Base-by-base conservation (phyloP, 1,284 basidiomycete species). In the Peniophora sp. region DNA sequence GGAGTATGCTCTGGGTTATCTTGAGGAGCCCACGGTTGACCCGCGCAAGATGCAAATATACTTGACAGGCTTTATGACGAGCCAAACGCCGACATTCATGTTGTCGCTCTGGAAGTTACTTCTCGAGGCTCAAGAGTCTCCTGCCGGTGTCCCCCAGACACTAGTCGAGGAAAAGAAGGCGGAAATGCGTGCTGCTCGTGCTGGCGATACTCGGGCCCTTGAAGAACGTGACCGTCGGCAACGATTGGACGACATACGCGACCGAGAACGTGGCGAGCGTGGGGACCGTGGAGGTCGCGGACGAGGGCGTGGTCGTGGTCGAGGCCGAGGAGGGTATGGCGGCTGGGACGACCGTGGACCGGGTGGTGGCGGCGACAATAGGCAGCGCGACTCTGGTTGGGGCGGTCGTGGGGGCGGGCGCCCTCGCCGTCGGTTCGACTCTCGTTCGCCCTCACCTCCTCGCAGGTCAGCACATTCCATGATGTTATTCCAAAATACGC, bases 141-240 rank as follows among this genome's bases (percentile, higher is more conserved):
- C 89, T 1, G 88, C 90, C 6, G 94, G 94, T 54, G 91, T 99
- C 0, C 96, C 96, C 2, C 80, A 82, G n/a, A 86, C 87, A 22
- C 94, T 98, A 63, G 85, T 99, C 20, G 93, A 97, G 61, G 86
- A 91, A 64, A 98, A 98, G 72, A 99, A 99, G 70, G 83, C 83
- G 61, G 96, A 99, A 68, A 82, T 98, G 76, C 77, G 90, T 24
- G 75, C 75, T 52, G 80, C 82, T n/a, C 75, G 81, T 46, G 83
- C 86, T 58, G 83, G 79, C 52, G 89, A 89, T 55, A 74, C 76
- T 14, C 74, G 79, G 14, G 79, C 81, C 6, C 72, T 92, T 44
- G 80, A 82, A 48, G 88, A 90, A 63, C 72, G 83, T 51, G 82
- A 88, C 61, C 73, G 87, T 48, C 73, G 88, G 34, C 68, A 71